Evolutionary conservation across 108 stramenopile genomes (phyloP), one percentile per base, ranked within the genome.

Genomic region (Cyclotella atomus): DNA sequence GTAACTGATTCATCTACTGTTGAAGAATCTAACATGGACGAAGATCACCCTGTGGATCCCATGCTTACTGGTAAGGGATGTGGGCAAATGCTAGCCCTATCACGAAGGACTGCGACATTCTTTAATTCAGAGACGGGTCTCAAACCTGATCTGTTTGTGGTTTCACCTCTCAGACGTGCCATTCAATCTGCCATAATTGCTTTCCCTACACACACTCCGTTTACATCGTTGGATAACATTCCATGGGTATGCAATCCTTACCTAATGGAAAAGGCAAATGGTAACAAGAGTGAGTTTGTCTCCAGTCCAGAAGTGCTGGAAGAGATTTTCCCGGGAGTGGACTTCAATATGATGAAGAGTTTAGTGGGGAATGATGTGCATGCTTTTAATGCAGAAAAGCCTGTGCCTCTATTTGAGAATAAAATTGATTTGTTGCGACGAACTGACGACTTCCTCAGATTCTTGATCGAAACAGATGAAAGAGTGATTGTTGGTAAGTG

Each of bases 101-200:
- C 75, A 1, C 65, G 77, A 21, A 65, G 71, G 35, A 83, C 82
- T 15, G 82, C 82, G 21, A 73, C 65, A 28, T 83, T 72, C 73
- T 77, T 75, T 38, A 83, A 83, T 38, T 45, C 65, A n/a, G 68
- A 76, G 19, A 83, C 82, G 4, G 76, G 72, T 35, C 73, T 82
- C 23, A 35, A 59, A 16, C 81, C 81, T 10, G 76, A 82, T 34
- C 76, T 83, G 35, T 72, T 83, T 21, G 82, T 83, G 4, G 69
- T 76, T 14, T 74, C 72, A n/a, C 82, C 82, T 50, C 76, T 83
- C 59, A 43, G 77, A 10, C 76, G 82, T n/a, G 82, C 82, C 5
- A 79, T 76, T 35, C 76, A 78, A 83, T 67, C 77, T 0, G 75
- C 72, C 14, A 29, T 78, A 14, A 74, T 83, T 17, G 64, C 82